phyloP scores from a whole-genome alignment of 345 rosid genomes.

The Eucalyptus caleyi region DNA sequence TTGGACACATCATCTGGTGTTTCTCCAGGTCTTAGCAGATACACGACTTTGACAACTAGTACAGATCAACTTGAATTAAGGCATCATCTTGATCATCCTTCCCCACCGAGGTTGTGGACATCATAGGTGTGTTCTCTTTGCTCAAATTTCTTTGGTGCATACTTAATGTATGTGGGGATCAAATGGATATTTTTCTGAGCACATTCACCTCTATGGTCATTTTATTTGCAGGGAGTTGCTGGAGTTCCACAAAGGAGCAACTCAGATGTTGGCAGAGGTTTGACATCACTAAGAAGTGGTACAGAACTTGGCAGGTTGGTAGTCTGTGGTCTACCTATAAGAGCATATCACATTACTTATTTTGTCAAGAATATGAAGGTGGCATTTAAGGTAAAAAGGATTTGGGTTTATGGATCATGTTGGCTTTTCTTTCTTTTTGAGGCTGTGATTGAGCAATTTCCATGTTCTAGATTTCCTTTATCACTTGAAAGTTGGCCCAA shows the following conservation, averaged over 20 bases:
- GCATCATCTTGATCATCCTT: slow-evolving; percentile 24
- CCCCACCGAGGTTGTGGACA: slow-evolving; percentile 48
- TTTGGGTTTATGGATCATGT: background rate
- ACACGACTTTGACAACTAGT: slow-evolving; percentile 5
- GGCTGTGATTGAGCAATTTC: background rate
- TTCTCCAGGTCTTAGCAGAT: slow-evolving; percentile 26
- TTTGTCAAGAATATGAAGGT: background rate
- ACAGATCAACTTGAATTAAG: slow-evolving; percentile 38
- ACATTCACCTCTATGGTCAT: background rate
- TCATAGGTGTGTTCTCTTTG: slow-evolving; percentile 30
- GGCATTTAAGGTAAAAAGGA: background rate
- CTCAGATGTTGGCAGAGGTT: slow-evolving; percentile 39
- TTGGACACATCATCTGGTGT: slow-evolving; percentile 12
- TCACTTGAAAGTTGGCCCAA: background rate
- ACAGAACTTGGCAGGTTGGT: slow-evolving; percentile 64
- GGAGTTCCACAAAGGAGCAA: slow-evolving; percentile 32
- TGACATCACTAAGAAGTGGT: slow-evolving; percentile 41
- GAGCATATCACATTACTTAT: background rate
- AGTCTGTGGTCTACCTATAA: background rate
- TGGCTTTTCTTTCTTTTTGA: background rate
- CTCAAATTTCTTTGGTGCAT: background rate
- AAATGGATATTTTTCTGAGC: slow-evolving; percentile 16
- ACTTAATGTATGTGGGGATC: slow-evolving; percentile 31
- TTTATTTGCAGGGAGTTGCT: slow-evolving; percentile 22
- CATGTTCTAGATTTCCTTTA: background rate